These are phyloP conservation scores for Neckera pumila DNA, from an alignment of 225 moss, liverwort and hornwort genomes.

Conservation along the genomic window DNA sequence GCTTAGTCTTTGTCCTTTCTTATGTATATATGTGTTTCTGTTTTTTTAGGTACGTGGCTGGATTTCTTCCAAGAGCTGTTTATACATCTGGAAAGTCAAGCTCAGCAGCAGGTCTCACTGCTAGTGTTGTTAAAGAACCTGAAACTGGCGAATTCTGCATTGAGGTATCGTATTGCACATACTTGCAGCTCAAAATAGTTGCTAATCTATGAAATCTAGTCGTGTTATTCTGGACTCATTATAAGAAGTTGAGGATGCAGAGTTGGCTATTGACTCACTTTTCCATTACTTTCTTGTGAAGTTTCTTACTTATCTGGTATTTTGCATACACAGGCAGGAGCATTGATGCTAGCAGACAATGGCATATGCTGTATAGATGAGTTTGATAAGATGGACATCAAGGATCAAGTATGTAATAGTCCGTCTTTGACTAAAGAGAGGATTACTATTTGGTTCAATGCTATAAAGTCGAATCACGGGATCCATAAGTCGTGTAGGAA, in stretches of 20 bases:
- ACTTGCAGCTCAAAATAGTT: background rate
- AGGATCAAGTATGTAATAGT: constrained; percentile 68
- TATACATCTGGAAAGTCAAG: constrained; percentile 99
- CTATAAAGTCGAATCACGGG: background rate
- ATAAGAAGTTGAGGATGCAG: background rate
- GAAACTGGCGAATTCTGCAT: constrained; percentile 99
- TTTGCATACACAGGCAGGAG: constrained; percentile 69
- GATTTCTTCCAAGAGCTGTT: constrained; percentile 95
- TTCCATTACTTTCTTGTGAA: background rate
- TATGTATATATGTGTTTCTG: background rate
- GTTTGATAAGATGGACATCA: constrained; percentile 99
- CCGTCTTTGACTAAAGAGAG: background rate
- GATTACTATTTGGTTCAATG: background rate
- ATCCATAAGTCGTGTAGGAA: background rate
- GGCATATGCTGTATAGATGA: constrained; percentile 99
- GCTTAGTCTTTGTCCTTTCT: background rate
- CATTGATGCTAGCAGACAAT: constrained; percentile 98
- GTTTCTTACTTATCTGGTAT: background rate
- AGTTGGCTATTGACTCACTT: background rate
- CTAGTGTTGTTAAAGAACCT: constrained; percentile 98
- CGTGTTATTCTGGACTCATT: background rate
- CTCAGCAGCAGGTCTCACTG: constrained; percentile 97
- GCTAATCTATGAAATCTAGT: background rate
- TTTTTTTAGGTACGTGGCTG: constrained; percentile 78
- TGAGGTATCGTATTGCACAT: constrained; percentile 41